Evolutionary conservation across 2,329 filamentous ascomycete genomes (phyloP).

Genomic region (Fonsecaea pugnacius): DNA sequence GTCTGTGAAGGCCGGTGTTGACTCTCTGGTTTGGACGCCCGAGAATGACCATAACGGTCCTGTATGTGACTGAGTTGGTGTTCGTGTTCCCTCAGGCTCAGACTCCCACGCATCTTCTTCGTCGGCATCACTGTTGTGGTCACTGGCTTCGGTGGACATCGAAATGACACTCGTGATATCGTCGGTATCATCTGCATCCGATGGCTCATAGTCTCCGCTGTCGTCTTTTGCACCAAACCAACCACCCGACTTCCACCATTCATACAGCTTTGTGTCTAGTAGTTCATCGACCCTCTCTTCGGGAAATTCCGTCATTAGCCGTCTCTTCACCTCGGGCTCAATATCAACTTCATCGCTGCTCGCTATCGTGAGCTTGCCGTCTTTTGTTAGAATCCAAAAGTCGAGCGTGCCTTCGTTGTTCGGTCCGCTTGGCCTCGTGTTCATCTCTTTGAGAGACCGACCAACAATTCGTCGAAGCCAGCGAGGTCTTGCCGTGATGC

Average conservation of each 20-base stretch:
- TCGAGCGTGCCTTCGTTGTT: slow-evolving; percentile 46
- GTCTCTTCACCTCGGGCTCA: slow-evolving; percentile 74
- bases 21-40: slow-evolving; percentile 45
- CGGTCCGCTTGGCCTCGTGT: slow-evolving; percentile 33
- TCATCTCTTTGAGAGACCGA: slow-evolving; percentile 32
- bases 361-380: slow-evolving; percentile 61
- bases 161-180: slow-evolving; percentile 84
- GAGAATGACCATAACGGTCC: slow-evolving; percentile 39
- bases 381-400: slow-evolving; percentile 59
- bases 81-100: slow-evolving; percentile 61
- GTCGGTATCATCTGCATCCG: slow-evolving; percentile 61
- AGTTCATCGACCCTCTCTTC: slow-evolving; percentile 58
- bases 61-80: slow-evolving; percentile 73
- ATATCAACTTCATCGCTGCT: slow-evolving; percentile 73
- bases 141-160: slow-evolving; percentile 55
- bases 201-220: slow-evolving; percentile 75
- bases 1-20: slow-evolving; percentile 58
- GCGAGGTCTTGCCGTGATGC: slow-evolving; percentile 64
- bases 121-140: slow-evolving; percentile 52
- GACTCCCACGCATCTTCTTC: slow-evolving; percentile 57
- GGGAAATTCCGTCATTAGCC: slow-evolving; percentile 50
- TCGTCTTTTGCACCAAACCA: slow-evolving; percentile 82
- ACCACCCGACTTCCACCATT: slow-evolving; percentile 81
- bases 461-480: slow-evolving; percentile 60
- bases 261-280: slow-evolving; percentile 75